Evolutionary conservation across 805 yeast genomes (phyloP).

Genomic region (Wickerhamiella azyma): DNA sequence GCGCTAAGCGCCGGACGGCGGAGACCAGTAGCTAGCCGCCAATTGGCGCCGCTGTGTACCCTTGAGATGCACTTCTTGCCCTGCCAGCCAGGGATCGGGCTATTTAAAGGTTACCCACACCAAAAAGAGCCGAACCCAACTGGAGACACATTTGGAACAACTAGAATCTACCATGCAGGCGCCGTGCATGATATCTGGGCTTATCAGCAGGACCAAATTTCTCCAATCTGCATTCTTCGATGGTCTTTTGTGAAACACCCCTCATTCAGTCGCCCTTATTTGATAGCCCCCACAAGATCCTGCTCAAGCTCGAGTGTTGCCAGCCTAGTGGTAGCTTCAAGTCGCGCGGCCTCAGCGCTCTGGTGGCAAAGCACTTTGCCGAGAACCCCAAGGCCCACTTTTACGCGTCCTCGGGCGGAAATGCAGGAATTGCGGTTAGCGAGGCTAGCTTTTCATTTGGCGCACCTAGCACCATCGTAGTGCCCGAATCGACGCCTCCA

Average conservation of each 20-base stretch:
- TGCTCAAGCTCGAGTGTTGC: constrained; percentile 61
- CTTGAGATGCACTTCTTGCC: too few relatives aligned
- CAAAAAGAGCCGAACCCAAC: too few relatives aligned
- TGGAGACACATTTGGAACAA: too few relatives aligned
- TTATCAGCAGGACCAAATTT: neutral
- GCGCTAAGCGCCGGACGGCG: too few relatives aligned
- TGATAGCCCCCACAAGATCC: neutral
- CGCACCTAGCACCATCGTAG: constrained; percentile 41
- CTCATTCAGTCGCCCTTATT: constrained; percentile 1
- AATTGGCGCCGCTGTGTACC: too few relatives aligned
- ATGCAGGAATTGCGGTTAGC: constrained; percentile 96
- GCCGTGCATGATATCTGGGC: neutral
- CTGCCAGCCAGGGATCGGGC: too few relatives aligned
- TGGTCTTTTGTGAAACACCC: constrained; percentile 1
- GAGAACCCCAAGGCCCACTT: constrained; percentile 23
- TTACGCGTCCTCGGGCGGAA: constrained; percentile 81
- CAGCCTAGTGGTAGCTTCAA: constrained; percentile 89
- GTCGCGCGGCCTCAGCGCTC: constrained; percentile 34
- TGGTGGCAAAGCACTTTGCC: constrained; percentile 33
- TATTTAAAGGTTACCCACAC: too few relatives aligned
- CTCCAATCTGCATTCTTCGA: neutral
- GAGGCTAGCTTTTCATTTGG: constrained; percentile 63
- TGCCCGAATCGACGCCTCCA: constrained; percentile 38
- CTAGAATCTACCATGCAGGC: neutral
- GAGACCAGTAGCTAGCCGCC: too few relatives aligned